These are phyloP conservation scores for Pilasporangium apinafurcum DNA, from an alignment of 352 stramenopile genomes.

Conservation along the genomic window DNA sequence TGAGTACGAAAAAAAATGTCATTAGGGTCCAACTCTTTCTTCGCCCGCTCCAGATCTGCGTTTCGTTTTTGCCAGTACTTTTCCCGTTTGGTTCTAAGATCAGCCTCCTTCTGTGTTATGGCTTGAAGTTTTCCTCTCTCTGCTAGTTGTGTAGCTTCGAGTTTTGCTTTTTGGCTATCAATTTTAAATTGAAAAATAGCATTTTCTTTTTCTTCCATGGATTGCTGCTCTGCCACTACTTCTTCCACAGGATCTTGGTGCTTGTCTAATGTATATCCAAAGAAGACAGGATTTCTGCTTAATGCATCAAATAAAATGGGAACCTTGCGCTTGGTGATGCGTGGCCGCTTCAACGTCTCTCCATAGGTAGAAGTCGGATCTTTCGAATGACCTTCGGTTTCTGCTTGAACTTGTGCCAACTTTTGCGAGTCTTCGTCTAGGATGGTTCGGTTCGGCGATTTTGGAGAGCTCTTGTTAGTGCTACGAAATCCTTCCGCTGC, in stretches of 20 bases:
- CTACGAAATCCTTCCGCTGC: slow-evolving; percentile 7
- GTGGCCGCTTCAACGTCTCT: slow-evolving; percentile 29
- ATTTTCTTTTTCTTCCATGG: slow-evolving; percentile 24
- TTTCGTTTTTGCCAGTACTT: slow-evolving; percentile 59
- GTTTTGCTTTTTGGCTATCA: slow-evolving; percentile 17
- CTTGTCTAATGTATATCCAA: slow-evolving; percentile 54
- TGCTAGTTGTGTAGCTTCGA: slow-evolving; percentile 21
- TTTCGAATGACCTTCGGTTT: too few relatives aligned
- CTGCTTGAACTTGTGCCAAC: too few relatives aligned
- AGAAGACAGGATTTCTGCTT: slow-evolving; percentile 56
- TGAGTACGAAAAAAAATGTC: slow-evolving; percentile 74
- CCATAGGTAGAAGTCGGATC: too few relatives aligned
- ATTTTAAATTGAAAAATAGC: slow-evolving; percentile 52
- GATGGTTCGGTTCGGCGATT: too few relatives aligned
- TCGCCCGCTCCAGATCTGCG: slow-evolving; percentile 54
- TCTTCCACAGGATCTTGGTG: slow-evolving; percentile 29
- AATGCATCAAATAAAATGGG: slow-evolving; percentile 37
- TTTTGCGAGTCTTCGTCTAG: too few relatives aligned
- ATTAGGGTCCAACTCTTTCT: slow-evolving; percentile 68
- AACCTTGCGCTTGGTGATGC: slow-evolving; percentile 39
- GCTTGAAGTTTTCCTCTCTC: slow-evolving; percentile 59
- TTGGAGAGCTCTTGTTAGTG: slow-evolving; percentile 2
- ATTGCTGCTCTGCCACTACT: slow-evolving; percentile 20
- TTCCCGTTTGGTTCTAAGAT: slow-evolving; percentile 38
- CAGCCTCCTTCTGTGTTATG: slow-evolving; percentile 37